These are phyloP conservation scores for Solanum hybrid DNA, from an alignment of 305 asterid genomes.

Conservation along the genomic window DNA sequence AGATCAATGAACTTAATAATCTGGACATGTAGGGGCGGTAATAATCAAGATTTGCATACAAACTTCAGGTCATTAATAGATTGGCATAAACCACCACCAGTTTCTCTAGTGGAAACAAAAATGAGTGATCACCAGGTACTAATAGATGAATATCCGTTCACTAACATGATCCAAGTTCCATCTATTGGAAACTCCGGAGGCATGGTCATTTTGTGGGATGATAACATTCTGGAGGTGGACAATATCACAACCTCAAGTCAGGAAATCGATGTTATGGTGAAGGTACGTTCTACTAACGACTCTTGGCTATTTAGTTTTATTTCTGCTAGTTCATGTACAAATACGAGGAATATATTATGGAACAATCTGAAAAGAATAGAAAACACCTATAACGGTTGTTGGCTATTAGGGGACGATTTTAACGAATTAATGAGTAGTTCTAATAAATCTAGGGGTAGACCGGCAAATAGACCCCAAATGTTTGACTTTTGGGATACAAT, in stretches of 20 bases:
- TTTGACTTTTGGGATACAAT: not conserved
- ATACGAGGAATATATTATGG: not conserved
- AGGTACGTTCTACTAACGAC: not conserved
- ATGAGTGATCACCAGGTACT: not conserved
- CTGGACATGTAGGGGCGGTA: not conserved
- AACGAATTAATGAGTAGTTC: not conserved
- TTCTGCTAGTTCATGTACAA: too few relatives aligned
- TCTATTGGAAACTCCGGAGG: not conserved
- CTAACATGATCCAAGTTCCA: not conserved
- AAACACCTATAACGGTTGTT: not conserved
- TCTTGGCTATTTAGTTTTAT: not conserved
- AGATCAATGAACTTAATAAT: not conserved
- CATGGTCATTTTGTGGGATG: not conserved
- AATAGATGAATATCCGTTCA: not conserved
- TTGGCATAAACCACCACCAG: not conserved
- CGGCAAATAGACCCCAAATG: not conserved
- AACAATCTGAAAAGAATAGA: too few relatives aligned
- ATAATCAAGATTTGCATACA: not conserved
- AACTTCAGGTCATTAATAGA: not conserved
- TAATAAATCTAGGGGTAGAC: not conserved
- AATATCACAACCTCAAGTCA: not conserved
- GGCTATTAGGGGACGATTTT: not conserved
- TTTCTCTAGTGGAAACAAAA: not conserved
- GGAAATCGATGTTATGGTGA: not conserved
- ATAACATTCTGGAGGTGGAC: not conserved